Evolutionary conservation across 345 rosid genomes (phyloP), one percentile per base, ranked within the genome.

Genomic region (Pugionium dolabratum): DNA sequence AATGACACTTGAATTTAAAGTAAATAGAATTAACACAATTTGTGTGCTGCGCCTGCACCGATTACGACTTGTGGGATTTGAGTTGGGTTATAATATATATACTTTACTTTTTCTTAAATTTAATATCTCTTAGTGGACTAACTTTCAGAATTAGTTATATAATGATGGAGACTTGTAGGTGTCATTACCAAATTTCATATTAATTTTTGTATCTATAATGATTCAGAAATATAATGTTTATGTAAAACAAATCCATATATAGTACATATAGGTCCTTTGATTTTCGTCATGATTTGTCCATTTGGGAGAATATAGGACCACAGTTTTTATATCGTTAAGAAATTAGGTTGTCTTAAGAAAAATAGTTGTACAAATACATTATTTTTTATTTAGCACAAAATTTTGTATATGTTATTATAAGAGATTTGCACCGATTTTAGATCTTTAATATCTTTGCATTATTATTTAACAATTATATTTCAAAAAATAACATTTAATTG

Each of bases 201-300:
- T 62, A 25, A 26, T 45, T 37, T 39, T 5, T 46, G 47, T 45
- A 70, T 53, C 55, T 53, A 62, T 34, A 11, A 45, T 36, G 75
- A 62, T 54, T 54, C 75, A 54, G 75, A 54, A 62, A 54, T 18
- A 54, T 62, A 36, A 62, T 62, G 57, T 46, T 54, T 9, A 46
- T 62, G 10, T 62, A 36, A 31, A 59, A 25, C 45, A 70, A 28
- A 40, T 2, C 7, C 18, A 18, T 18, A 18, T 18, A 61, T 62
- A 45, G n/a, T 39, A 46, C 69, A 25, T 54, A 37, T 1, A 18
- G 18, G 50, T 62, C 30, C 4, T 7, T 37, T 4, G 30, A 9
- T 34, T 11, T 42, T 45, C 18, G 4, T 70, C 48, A 61, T 48
- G 45, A 70, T 53, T 52, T 70, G 67, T 11, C 29, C 26, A 49